Evolutionary conservation across 768 basidiomycete genomes (phyloP), one percentile per base, ranked within the genome.

Genomic region (Russula brevipes): DNA sequence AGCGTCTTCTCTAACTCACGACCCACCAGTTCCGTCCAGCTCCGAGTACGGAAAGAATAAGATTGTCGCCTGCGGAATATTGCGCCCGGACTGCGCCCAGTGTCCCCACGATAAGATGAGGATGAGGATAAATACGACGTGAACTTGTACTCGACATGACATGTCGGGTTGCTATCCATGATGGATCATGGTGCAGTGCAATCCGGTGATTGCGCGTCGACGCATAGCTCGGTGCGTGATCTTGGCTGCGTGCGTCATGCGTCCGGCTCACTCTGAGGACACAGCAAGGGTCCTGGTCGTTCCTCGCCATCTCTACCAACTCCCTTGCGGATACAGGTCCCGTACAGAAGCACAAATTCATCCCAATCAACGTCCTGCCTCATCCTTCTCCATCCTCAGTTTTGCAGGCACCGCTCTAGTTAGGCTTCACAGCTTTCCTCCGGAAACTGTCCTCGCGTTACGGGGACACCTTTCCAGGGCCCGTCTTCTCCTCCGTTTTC

Each of bases 281-380:
- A 58, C 58, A 58, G 63, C 58, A 38, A 64, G 58, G 58, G 57
- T 67, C 66, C 63, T 65, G 24, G 24, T 65, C 57, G 51, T 63
- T 44, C 47, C 56, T 14, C 38, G 54, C 49, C 65, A 68, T 56
- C 53, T 59, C 56, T 42, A 56, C 60, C 59, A 57, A 65, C 59
- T 61, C 74, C 61, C 72, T 76, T 64, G 68, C 80, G 57, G 81
- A 82, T 55, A 73, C 79, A 66, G 76, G 78, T 57, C 87, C 90
- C 66, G 78, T 79, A 39, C 89, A 89, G 24, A 76, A 89, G 70
- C 86, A 82, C 70, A 89, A 91, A 74, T 91, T 91, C 72, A 75
- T 86, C 63, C 80, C 41, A 82, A 87, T 69, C 80, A 80, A 57
- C 78, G 76, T 8, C 77, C 80, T 16, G 72, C 76, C 44, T 88